Percentiles rank a stretch among this genome's conserved stretches.
These are phyloP conservation scores for Penicillium paradoxum DNA, from an alignment of 495 filamentous ascomycete species.

Conservation along the genomic window DNA sequence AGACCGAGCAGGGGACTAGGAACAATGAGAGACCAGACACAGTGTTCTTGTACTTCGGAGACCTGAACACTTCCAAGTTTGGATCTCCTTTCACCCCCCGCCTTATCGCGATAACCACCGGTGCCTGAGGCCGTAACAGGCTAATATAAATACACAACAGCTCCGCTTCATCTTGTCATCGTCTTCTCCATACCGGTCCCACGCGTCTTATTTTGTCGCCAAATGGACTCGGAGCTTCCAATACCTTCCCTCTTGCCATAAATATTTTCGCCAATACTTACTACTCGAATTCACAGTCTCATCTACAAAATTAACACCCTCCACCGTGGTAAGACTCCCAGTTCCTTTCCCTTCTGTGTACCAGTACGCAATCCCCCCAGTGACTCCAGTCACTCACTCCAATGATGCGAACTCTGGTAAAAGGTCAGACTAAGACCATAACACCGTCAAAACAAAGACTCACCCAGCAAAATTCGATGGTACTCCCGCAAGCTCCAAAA, in stretches of 20 bases:
- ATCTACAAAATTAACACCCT: not conserved
- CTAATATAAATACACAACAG: slow-evolving; percentile 1
- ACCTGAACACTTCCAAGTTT: not conserved
- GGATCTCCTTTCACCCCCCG: slow-evolving; percentile 18
- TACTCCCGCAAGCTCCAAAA: slow-evolving; percentile 12
- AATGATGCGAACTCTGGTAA: slow-evolving; percentile 59
- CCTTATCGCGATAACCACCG: slow-evolving; percentile 15
- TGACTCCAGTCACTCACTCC: slow-evolving; percentile 26
- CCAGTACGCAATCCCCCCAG: slow-evolving; percentile 1
- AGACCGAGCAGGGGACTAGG: not conserved
- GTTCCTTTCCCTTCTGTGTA: not conserved
- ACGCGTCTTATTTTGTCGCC: slow-evolving; percentile 1
- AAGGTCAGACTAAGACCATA: slow-evolving; percentile 52
- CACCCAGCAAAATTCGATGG: slow-evolving; percentile 19
- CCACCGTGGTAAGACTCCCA: not conserved
- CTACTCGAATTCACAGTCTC: not conserved
- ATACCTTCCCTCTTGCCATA: not conserved
- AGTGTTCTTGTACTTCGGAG: not conserved
- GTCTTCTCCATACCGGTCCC: not conserved
- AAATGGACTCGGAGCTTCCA: not conserved
- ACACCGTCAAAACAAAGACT: slow-evolving; percentile 8
- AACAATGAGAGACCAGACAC: not conserved
- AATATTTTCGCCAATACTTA: not conserved
- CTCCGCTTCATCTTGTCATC: not conserved
- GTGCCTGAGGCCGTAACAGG: slow-evolving; percentile 13